Conservation (phyloP, 805 yeast genomes). For the Blastobotrys peoriensis region DNA sequence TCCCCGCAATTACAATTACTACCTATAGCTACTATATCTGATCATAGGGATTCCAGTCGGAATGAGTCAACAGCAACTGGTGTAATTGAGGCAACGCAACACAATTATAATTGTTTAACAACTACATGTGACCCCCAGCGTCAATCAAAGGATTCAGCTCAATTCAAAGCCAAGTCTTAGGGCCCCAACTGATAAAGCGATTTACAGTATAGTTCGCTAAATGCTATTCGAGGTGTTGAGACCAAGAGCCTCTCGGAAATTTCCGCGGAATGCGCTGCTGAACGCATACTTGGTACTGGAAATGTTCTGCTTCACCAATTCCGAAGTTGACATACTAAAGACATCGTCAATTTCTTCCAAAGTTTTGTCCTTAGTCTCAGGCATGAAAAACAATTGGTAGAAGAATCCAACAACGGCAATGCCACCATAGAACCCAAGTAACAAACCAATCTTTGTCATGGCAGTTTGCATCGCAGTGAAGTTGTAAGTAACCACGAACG, state of each 20-base stretch:
- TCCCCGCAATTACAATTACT: too few species aligned
- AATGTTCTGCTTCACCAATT: slow-evolving; percentile 30
- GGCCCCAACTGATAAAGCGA: too few species aligned
- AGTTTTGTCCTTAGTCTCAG: slow-evolving; percentile 64
- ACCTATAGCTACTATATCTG: too few species aligned
- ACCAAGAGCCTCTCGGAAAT: slow-evolving; percentile 3
- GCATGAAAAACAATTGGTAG: slow-evolving; percentile 46
- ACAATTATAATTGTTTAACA: too few species aligned
- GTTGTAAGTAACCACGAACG: slow-evolving; percentile 59
- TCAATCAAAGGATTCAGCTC: too few species aligned
- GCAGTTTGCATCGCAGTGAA: slow-evolving; percentile 51
- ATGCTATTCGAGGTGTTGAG: too few species aligned
- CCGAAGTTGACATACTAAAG: slow-evolving; percentile 43
- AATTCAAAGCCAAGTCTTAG: too few species aligned
- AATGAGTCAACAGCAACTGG: too few species aligned
- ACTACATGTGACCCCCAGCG: too few species aligned
- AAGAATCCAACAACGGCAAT: slow-evolving; percentile 49
- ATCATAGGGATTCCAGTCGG: too few species aligned
- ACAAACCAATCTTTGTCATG: slow-evolving; percentile 56
- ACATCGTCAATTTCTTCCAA: slow-evolving; percentile 65
- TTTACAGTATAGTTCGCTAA: too few species aligned
- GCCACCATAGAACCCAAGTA: slow-evolving; percentile 64
- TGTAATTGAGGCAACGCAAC: too few species aligned
- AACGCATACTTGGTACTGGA: slow-evolving; percentile 18
- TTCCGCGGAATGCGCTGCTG: slow-evolving; percentile 2